Conservation (phyloP, 2,329 filamentous ascomycete species). For the Reticulascus tulasneorum region DNA sequence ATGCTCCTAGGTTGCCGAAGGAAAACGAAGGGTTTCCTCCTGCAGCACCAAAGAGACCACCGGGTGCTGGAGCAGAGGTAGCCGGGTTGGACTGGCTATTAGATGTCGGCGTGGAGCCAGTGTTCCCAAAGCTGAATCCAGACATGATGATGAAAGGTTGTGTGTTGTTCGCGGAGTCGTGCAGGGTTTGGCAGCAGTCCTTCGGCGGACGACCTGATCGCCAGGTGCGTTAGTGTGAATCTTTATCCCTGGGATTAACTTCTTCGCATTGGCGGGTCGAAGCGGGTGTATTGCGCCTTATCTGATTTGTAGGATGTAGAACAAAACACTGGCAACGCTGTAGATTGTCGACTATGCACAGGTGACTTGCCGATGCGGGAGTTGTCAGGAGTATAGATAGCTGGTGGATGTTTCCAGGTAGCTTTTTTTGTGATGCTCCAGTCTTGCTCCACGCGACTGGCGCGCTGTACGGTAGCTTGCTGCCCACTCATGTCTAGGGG, state of each 20-base stretch:
- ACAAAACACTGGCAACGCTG: too few relatives aligned
- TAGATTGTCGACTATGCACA: too few relatives aligned
- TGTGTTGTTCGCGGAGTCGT: constrained; percentile 1
- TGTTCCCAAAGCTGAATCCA: constrained; percentile 34
- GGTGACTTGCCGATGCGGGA: too few relatives aligned
- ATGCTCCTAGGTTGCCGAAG: constrained; percentile 31
- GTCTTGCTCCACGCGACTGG: constrained; percentile 12
- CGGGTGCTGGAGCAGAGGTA: constrained; percentile 33
- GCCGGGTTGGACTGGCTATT: constrained; percentile 17
- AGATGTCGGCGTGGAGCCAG: constrained; percentile 21
- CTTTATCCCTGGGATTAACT: too few relatives aligned
- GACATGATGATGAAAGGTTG: constrained; percentile 25
- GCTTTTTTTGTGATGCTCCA: constrained; percentile 15
- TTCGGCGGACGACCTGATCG: too few relatives aligned
- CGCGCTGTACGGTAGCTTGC: constrained; percentile 10
- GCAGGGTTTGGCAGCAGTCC: too few relatives aligned
- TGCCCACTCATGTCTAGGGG: constrained; percentile 6
- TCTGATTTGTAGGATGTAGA: too few relatives aligned
- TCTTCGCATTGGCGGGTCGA: too few relatives aligned
- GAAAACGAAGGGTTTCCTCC: constrained; percentile 32
- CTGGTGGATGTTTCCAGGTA: constrained; percentile 7
- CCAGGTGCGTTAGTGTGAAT: too few relatives aligned
- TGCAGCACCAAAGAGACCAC: constrained; percentile 35
- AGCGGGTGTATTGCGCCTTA: too few relatives aligned
- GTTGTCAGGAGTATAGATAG: constrained; percentile 1